Conservation (phyloP, 768 basidiomycete genomes). For the Paxillus involutus region DNA sequence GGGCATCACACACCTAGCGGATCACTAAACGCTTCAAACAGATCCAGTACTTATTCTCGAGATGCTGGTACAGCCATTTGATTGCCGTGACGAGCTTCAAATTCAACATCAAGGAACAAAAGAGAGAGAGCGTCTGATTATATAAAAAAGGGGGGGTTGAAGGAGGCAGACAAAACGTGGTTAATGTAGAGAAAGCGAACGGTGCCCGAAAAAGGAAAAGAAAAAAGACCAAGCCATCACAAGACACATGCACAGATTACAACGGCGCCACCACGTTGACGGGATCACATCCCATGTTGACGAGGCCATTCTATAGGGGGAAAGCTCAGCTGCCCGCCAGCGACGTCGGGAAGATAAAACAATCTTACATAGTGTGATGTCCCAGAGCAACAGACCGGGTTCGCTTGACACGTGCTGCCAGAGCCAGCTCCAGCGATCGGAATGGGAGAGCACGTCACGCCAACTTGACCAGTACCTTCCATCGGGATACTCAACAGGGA, state of each 20-base stretch:
- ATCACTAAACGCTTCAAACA: background rate
- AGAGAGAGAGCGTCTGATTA: slow-evolving; percentile 21
- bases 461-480: slow-evolving; percentile 8
- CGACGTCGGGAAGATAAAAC: background rate
- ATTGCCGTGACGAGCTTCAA: background rate
- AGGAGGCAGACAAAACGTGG: slow-evolving; percentile 13
- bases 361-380: slow-evolving; percentile 14
- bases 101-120: slow-evolving; percentile 21
- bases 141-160: slow-evolving; percentile 2
- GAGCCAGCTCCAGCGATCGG: slow-evolving; percentile 23
- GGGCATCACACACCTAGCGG: background rate
- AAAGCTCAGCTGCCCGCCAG: background rate
- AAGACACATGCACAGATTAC: slow-evolving; percentile 1
- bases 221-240: slow-evolving; percentile 2
- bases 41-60: background rate
- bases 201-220: background rate
- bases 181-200: slow-evolving; percentile 20
- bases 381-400: slow-evolving; percentile 25
- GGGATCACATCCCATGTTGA: slow-evolving; percentile 27
- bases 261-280: background rate
- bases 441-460: slow-evolving; percentile 19
- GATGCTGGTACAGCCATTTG: background rate
- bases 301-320: slow-evolving; percentile 17
- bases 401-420: slow-evolving; percentile 10
- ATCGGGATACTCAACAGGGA: slow-evolving; percentile 5